phyloP scores from a whole-genome alignment of 2,329 filamentous ascomycete species.

The Xylaria multiplex region DNA sequence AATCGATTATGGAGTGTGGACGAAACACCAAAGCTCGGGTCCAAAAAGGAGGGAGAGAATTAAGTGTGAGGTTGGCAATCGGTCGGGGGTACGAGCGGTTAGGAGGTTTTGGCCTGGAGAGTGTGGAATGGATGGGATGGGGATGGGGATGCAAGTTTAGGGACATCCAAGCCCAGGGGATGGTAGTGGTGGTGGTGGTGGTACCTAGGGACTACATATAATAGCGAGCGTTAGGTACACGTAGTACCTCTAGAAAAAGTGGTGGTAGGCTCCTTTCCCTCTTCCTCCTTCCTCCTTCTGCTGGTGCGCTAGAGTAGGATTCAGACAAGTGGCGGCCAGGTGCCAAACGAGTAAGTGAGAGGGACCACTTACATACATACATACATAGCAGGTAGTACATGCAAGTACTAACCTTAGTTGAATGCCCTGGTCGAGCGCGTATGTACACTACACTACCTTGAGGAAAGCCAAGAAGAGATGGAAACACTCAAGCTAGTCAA shows the following conservation, averaged over 20 bases:
- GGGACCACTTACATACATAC: not conserved
- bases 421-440: too few relatives aligned
- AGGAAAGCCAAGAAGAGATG: too few relatives aligned
- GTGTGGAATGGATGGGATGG: constrained; percentile 29
- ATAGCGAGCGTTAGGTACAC: constrained; percentile 6
- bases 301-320: not conserved
- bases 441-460: too few relatives aligned
- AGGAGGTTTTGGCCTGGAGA: constrained; percentile 40
- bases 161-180: constrained; percentile 28
- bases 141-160: constrained; percentile 43
- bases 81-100: constrained; percentile 46
- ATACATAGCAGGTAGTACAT: too few relatives aligned
- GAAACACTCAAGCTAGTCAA: too few relatives aligned
- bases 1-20: constrained; percentile 36
- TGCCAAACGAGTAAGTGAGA: not conserved
- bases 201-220: too few relatives aligned
- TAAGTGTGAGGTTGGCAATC: constrained; percentile 48
- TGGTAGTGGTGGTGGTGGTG: constrained; percentile 22
- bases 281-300: constrained; percentile 1
- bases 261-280: too few relatives aligned
- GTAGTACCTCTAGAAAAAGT: not conserved
- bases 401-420: too few relatives aligned
- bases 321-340: constrained; percentile 4
- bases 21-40: constrained; percentile 43
- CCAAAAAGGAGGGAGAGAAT: constrained; percentile 41